A percentile compares a stretch with the other conserved stretches of the same genome.
Evolutionary conservation across 1,284 basidiomycete genomes (phyloP).

Genomic region (Ceratobasidium sp.): DNA sequence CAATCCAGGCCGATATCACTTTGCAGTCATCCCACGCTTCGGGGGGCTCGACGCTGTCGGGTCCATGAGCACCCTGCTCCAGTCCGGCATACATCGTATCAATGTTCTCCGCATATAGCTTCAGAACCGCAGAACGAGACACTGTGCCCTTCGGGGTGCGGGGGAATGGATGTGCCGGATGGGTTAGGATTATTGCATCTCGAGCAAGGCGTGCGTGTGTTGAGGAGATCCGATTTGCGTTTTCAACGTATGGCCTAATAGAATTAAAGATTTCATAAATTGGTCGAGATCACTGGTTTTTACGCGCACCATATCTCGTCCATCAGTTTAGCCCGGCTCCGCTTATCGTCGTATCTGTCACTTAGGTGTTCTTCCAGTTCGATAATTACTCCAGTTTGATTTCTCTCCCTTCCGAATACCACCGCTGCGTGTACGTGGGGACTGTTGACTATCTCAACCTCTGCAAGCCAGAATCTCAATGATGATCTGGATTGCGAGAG

Average conservation of each 20-base stretch:
- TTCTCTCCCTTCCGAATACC: conserved; percentile 54
- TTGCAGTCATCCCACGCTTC: neutral
- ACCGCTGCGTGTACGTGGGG: conserved; percentile 49
- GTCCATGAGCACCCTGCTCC: neutral
- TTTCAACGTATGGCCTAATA: conserved; percentile 50
- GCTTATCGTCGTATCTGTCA: conserved; percentile 49
- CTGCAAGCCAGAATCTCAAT: conserved; percentile 5
- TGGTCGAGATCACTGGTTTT: no score
- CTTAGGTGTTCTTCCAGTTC: conserved; percentile 49
- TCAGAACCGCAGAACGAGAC: conserved; percentile 26
- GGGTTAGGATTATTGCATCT: conserved; percentile 41
- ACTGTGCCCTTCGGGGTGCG: conserved; percentile 39
- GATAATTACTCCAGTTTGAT: conserved; percentile 55
- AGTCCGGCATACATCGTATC: conserved; percentile 39
- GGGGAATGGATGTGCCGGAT: neutral
- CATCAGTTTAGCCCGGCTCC: conserved; percentile 47
- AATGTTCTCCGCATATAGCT: conserved; percentile 40
- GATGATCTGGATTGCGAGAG: conserved; percentile 49
- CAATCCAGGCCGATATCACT: neutral
- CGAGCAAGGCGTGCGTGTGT: conserved; percentile 54
- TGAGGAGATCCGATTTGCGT: conserved; percentile 53
- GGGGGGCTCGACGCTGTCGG: neutral
- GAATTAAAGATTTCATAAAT: conserved; percentile 42
- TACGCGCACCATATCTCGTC: conserved; percentile 51
- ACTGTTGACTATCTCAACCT: conserved; percentile 48